Base-by-base conservation (phyloP, 2,329 filamentous ascomycete species). In the Pseudonectria buxi region DNA sequence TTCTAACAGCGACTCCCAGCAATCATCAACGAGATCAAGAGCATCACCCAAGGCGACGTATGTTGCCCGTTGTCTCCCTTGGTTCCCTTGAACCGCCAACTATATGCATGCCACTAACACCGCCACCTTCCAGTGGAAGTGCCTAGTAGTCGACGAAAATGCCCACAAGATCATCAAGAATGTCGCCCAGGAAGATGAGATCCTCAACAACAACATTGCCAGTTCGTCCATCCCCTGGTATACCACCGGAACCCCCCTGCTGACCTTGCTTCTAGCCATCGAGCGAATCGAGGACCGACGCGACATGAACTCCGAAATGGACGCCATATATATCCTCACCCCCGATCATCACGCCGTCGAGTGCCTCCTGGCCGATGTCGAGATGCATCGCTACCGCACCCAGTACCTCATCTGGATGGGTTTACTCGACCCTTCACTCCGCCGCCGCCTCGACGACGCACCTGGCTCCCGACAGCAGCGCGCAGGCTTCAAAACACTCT, bases 181-280 rank as follows among this genome's bases (percentile, higher is more conserved):
- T 70, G 84, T 86, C 30, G 78, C 90, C 58, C 90, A 87, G 55
- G 85, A 95, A 69, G 90, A 98, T 76, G 87, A 95, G 55, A 94
- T 98, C 49, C 82, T 98, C 65, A 94, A 94, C 59, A 80, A 88
- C 64, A 95, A 95, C 60, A 86, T 98, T 63, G 90, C 89, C 49
- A 95, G 89, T 95, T 74, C 58, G 81, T 58, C 31, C 24, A 32
- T 28, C 35, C 42, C n/a, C n/a, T n/a, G n/a, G n/a, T n/a, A n/a
- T n/a, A 28, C 31, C 13, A 22, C 34, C 29, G n/a, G 26, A 41
- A 33, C 36, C 32, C 28, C 37, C 33, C 39, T 33, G 36, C 39
- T 49, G 39, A 48, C 41, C 35, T 30, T 30, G 30, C 33, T 36
- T 31, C 40, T 62, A 94, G 89, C 95, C 64, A 90, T 98, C 61